Evolutionary conservation across 169 alveolate genomes (phyloP).

Genomic region (Eimeria zaria): DNA sequence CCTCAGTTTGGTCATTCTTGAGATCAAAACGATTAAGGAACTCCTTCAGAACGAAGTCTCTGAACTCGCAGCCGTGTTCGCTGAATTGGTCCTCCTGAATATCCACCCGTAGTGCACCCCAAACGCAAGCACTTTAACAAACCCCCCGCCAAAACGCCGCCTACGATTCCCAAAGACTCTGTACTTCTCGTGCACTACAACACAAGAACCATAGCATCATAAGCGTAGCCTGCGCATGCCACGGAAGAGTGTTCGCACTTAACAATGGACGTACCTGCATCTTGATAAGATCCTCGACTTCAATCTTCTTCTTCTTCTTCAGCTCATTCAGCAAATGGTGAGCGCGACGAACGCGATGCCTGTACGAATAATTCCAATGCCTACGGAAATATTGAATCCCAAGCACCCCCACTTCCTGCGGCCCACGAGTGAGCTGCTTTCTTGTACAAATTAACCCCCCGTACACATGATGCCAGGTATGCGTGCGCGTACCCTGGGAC

Average conservation of each 20-base stretch:
- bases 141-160: not conserved
- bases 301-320: constrained; percentile 32
- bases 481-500: constrained; percentile 69
- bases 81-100: constrained; percentile 43
- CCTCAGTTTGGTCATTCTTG: constrained; percentile 52
- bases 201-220: not conserved
- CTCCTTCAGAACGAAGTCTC: constrained; percentile 35
- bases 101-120: not conserved
- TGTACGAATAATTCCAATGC: not conserved
- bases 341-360: constrained; percentile 64
- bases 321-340: constrained; percentile 50
- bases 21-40: constrained; percentile 38
- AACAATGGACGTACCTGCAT: constrained; percentile 31
- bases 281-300: constrained; percentile 73
- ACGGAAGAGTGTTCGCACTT: not conserved
- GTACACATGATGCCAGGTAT: not conserved
- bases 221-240: not conserved
- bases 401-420: not conserved
- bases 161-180: not conserved
- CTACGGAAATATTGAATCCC: not conserved
- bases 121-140: not conserved
- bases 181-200: not conserved
- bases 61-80: constrained; percentile 73
- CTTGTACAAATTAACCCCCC: not conserved
- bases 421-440: not conserved